Evolutionary conservation across 345 rosid species (phyloP).

Genomic region (Camelina laxa): DNA sequence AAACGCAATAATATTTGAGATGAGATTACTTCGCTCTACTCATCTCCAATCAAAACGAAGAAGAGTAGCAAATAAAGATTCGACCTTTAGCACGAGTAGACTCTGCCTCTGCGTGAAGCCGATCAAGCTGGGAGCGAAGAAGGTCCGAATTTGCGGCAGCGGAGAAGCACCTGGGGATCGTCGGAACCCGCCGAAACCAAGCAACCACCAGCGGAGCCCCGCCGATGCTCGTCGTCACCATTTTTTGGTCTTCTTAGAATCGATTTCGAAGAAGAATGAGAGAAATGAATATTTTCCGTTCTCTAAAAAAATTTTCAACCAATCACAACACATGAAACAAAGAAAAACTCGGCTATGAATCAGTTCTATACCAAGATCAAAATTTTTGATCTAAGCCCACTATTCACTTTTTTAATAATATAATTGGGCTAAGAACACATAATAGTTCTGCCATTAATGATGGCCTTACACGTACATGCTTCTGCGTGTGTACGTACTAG

Average conservation of each 20-base stretch:
- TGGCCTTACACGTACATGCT: no score
- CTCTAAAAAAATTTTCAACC: no score
- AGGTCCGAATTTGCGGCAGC: conserved; percentile 50
- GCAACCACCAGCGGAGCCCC: conserved; percentile 39
- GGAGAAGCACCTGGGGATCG: conserved; percentile 47
- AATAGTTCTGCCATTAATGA: no score
- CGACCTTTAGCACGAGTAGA: conserved; percentile 73
- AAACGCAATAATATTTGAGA: neutral
- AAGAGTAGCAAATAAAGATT: conserved; percentile 9
- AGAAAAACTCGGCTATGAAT: no score
- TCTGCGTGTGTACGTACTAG: no score
- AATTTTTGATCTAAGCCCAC: no score
- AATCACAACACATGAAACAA: no score
- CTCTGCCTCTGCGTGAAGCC: conserved; percentile 74
- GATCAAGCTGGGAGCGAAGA: conserved; percentile 75
- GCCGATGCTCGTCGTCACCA: conserved; percentile 46
- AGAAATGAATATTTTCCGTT: no score
- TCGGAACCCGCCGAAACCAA: conserved; percentile 17
- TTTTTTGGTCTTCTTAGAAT: conserved; percentile 33
- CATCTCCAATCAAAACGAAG: neutral
- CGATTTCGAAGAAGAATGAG: no score
- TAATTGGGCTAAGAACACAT: no score
- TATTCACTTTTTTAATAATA: no score
- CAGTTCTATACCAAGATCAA: no score
- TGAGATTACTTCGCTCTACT: neutral